These are phyloP conservation scores for Monilinia aucupariae DNA, from an alignment of 2,329 filamentous ascomycete genomes.

Conservation along the genomic window DNA sequence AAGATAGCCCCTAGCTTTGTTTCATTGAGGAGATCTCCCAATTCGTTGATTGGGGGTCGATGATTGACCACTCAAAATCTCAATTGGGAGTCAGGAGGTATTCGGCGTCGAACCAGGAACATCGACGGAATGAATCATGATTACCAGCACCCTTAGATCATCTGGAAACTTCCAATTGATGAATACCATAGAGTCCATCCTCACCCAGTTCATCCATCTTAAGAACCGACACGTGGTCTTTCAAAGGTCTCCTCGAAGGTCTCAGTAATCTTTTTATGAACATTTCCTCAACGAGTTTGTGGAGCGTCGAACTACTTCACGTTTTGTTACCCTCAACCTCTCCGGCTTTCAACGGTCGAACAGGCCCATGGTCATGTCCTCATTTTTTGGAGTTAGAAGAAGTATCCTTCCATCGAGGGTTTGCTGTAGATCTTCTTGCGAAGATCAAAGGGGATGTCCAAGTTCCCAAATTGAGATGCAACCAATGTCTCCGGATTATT, in stretches of 20 bases:
- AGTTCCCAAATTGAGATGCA: constrained; percentile 32
- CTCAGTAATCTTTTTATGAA: too few relatives aligned
- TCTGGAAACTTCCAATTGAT: too few relatives aligned
- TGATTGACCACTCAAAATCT: constrained; percentile 37
- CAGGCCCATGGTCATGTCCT: too few relatives aligned
- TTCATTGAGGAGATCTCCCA: constrained; percentile 34
- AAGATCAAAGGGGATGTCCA: constrained; percentile 25
- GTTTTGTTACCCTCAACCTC: too few relatives aligned
- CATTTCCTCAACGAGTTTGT: too few relatives aligned
- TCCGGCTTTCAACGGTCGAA: constrained; percentile 17
- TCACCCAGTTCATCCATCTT: too few relatives aligned
- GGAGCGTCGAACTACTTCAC: too few relatives aligned
- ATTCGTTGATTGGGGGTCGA: constrained; percentile 33
- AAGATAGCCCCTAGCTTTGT: constrained; percentile 35
- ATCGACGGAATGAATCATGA: constrained; percentile 30
- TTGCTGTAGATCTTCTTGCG: constrained; percentile 33
- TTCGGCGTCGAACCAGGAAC: constrained; percentile 36
- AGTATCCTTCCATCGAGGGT: too few relatives aligned
- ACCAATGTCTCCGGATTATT: constrained; percentile 29
- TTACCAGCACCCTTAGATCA: constrained; percentile 27
- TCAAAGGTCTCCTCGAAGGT: too few relatives aligned
- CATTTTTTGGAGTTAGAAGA: too few relatives aligned
- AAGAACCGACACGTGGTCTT: too few relatives aligned
- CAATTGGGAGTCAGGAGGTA: constrained; percentile 24
- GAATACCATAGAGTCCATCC: too few relatives aligned